Evolutionary conservation across 495 filamentous ascomycete species (phyloP), one percentile per base, ranked within the genome.

Genomic region (Aspergillus cavernicola): DNA sequence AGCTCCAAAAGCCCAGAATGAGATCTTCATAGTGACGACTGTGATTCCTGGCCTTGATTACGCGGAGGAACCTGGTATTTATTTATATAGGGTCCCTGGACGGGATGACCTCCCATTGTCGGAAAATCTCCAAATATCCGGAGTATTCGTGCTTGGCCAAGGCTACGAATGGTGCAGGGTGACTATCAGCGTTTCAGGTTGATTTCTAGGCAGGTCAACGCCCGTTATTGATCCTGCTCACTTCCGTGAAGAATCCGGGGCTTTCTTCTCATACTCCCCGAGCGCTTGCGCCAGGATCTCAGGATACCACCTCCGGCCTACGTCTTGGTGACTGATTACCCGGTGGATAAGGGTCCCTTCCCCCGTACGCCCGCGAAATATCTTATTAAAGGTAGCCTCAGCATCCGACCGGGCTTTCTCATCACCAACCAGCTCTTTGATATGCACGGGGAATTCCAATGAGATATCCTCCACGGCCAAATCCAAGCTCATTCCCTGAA

Each of bases 281-380:
- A 72, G 48, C 0, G 71, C 68, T 50, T 57, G 58, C 6, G 59
- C 67, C 37, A 89, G 65, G 18, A 89, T 72, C 24, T 89, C 83
- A 0, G 85, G 86, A 68, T 88, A 90, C 85, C 88, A 92, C 66
- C 84, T 66, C 68, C 89, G 81, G 1, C 87, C 90, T 2, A 96
- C 91, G 69, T 95, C 91, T 10, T 87, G 88, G 68, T 97, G 92
- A 52, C 85, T 89, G 70, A 90, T 95, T 40, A 96, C 76, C 18
- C 92, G 74, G 61, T 92, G 92, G 66, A 87, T 79, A 49, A 91
- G 67, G 31, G 87, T 96, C 6, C 89, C 91, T 70, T 96, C 86
- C 1, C 92, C 91, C 6, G 93, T 68, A 55, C 83, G 85, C 26
- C 72, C 78, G 49, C 66, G 57, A 41, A 73, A 73, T 53, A 71